Conservation (phyloP, 805 yeast genomes). For the Ogataea parapolymorpha region DNA sequence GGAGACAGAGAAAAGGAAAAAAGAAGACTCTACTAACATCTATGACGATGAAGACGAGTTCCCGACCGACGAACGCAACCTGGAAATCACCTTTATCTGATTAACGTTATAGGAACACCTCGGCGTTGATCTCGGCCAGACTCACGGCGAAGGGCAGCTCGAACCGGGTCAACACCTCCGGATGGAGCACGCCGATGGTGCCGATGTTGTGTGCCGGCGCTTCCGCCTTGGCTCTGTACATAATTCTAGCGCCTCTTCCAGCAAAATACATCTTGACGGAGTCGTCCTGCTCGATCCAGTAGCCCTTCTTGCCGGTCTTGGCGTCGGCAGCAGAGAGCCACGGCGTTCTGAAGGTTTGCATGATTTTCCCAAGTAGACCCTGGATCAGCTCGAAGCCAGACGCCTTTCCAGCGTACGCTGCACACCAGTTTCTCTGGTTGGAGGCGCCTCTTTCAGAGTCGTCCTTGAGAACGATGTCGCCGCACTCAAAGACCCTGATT, state of each 20-base stretch:
- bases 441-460: conserved; percentile 81
- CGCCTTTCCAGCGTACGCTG: conserved; percentile 89
- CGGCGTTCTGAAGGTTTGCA: conserved; percentile 91
- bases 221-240: conserved; percentile 63
- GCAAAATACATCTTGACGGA: conserved; percentile 81
- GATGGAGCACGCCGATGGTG: conserved; percentile 90
- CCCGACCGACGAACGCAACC: conserved; percentile 30
- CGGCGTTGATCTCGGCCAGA: conserved; percentile 84
- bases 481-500: conserved; percentile 89
- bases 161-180: conserved; percentile 81
- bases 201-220: conserved; percentile 65
- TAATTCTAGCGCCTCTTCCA: conserved; percentile 92
- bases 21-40: conserved; percentile 1
- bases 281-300: conserved; percentile 75
- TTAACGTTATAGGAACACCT: conserved; percentile 65
- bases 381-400: conserved; percentile 94
- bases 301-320: conserved; percentile 63
- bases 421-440: conserved; percentile 94
- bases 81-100: conserved; percentile 30
- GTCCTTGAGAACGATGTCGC: conserved; percentile 90
- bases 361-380: conserved; percentile 89
- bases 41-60: conserved; percentile 36
- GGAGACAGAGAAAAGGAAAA: background rate
- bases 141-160: conserved; percentile 94
- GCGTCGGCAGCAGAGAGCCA: conserved; percentile 57